Evolutionary conservation across 257 asterid genomes (phyloP), one percentile per base, ranked within the genome.

Genomic region (Fraxinus excelsior): DNA sequence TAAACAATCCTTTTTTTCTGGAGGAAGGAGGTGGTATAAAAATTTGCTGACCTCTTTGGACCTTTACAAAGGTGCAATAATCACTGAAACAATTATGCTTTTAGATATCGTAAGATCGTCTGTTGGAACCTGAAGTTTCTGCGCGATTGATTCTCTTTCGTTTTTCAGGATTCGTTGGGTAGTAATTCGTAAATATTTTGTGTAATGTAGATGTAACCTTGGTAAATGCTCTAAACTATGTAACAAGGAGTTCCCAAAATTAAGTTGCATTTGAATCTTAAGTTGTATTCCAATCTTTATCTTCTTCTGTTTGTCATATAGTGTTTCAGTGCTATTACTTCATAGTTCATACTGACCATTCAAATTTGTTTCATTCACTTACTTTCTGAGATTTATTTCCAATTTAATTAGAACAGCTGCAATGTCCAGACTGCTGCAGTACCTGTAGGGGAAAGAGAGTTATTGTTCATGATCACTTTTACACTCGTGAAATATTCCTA

Each of bases 381-480:
- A 21, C 12, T 58, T 32, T 58, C 66, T 11, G 4, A 23, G 12
- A 19, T 23, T 58, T 58, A 0, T n/a, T 53, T n/a, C 26, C 66
- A 58, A 21, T 21, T 58, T 23, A 21, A n/a, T 10, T 58, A 58
- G 11, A 58, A 23, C 26, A 58, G 31, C 66, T 58, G 28, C 31
- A 58, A 23, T 58, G 12, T 7, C 21, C 58, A 46, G 4, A 46
- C 21, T 46, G 58, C 58, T 16, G 21, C 21, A 14, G 58, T 16
- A 46, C 58, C 23, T 58, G 66, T 29, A 58, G 66, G 31, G 26
- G 66, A 56, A 56, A 21, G 66, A 58, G 66, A 58, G 66, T 58
- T 58, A 58, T 7, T 58, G 66, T 26, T 58, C 66, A 21, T 5
- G 31, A 0, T 21, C 4, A 7, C 66, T 23, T 58, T 58, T 21